A percentile compares a stretch with the other conserved stretches of the same genome.
Evolutionary conservation across 768 basidiomycete genomes (phyloP).

Genomic region (Rhizopogon vesiculosus): DNA sequence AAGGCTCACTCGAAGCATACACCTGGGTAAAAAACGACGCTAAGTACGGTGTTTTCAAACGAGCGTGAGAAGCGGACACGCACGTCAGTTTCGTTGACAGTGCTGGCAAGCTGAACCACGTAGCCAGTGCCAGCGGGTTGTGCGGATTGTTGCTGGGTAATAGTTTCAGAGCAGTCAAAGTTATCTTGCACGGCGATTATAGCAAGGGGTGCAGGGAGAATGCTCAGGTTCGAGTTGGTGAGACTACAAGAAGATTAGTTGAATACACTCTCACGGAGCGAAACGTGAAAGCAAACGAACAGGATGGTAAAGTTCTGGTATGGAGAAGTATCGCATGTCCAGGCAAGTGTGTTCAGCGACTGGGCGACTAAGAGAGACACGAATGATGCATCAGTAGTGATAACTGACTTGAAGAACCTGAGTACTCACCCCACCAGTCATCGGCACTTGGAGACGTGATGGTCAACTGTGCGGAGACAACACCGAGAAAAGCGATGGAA

Average conservation of each 20-base stretch:
- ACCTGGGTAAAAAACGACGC: conserved; percentile 33
- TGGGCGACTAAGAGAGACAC: conserved; percentile 39
- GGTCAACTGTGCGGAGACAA: conserved; percentile 36
- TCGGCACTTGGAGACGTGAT: conserved; percentile 41
- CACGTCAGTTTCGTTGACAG: conserved; percentile 49
- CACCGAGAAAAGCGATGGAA: conserved; percentile 33
- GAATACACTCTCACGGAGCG: conserved; percentile 4
- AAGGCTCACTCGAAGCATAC: conserved; percentile 48
- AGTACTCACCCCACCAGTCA: conserved; percentile 59
- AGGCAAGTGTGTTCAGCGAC: conserved; percentile 52
- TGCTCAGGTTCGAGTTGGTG: conserved; percentile 35
- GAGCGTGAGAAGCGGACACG: conserved; percentile 17
- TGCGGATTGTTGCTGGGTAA: conserved; percentile 42
- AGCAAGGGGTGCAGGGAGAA: conserved; percentile 33
- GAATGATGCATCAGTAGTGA: not conserved
- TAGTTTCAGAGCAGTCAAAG: conserved; percentile 52
- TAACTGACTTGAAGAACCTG: not conserved
- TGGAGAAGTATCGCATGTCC: conserved; percentile 47
- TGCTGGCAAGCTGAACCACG: conserved; percentile 45
- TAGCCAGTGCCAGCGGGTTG: conserved; percentile 42
- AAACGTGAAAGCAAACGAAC: conserved; percentile 31
- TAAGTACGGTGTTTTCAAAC: not conserved
- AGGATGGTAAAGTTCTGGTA: conserved; percentile 44
- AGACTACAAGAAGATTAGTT: conserved; percentile 28
- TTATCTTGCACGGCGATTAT: conserved; percentile 49